Base-by-base conservation (phyloP, 2,329 filamentous ascomycete genomes). In the Reticulascus tulasneorum region DNA sequence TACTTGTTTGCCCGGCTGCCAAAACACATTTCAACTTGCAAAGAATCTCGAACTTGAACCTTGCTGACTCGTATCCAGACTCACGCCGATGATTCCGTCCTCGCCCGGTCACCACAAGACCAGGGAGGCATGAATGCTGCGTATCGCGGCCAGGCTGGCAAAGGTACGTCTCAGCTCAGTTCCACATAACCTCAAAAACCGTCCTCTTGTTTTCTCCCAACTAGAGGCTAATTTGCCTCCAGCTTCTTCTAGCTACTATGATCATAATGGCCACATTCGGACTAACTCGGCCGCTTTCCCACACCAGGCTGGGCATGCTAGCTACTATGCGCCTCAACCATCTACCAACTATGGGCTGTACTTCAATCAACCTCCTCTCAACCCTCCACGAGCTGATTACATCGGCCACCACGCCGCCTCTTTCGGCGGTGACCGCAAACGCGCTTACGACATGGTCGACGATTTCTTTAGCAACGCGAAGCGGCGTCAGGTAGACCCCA, bases 391-490 rank as follows among this genome's bases (percentile, higher is more conserved):
- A 38, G 58, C 66, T 35, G 80, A 82, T 50, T 83, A 84, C 55
- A 70, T 84, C 43, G 74, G 75, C 45, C 82, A 84, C 54, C 73
- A 79, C 40, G 58, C 64, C 34, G 54, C 62, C 33, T 57, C 64
- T 25, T 51, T 57, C 23, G 51, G 58, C 16, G 58, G 57, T 22
- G 75, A 79, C 48, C 80, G 86, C 54, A 93, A 91, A 67, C 86
- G 89, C 44, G 79, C 80, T n/a, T 86, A 84, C 49, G 89, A 96
- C 54, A 85, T 86, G 40, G 70, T 96, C 41, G 91, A 94, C 56
- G 88, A 95, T 58, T 95, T 97, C 67, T 94, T 97, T 49, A 87
- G 86, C 48, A 88, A 86, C 57, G 82, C 89, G 49, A 97, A 96
- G 73, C 86, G 90, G 52, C 85, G 89, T 54, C 82, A 89, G 51